Conservation (phyloP, 768 basidiomycete genomes). For the Amanita pseudoporphyria region DNA sequence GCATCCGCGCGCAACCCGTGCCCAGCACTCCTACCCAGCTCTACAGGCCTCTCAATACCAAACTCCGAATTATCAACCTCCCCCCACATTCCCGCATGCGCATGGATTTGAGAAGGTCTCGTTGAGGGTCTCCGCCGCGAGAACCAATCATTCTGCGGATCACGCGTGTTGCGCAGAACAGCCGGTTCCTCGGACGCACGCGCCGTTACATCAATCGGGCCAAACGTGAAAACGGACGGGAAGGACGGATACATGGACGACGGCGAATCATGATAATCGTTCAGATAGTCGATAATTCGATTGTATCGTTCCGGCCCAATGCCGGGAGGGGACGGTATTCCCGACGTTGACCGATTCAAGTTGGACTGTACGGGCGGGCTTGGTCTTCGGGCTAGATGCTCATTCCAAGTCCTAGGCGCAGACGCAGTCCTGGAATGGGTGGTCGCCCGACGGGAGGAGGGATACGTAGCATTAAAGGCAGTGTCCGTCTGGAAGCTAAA, state of each 20-base stretch:
- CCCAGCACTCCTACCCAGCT: not conserved
- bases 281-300: not conserved
- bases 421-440: not conserved
- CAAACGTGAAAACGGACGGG: not conserved
- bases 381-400: not conserved
- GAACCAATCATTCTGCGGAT: conserved; percentile 3
- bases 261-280: not conserved
- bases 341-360: not conserved
- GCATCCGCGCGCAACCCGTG: not conserved
- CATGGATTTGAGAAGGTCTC: not conserved
- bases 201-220: not conserved
- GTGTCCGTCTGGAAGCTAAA: not conserved
- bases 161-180: not conserved
- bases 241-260: not conserved
- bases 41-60: not conserved
- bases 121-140: not conserved
- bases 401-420: not conserved
- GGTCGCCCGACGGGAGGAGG: not conserved
- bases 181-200: not conserved
- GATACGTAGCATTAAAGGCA: not conserved
- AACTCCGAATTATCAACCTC: not conserved
- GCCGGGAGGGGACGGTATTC: not conserved
- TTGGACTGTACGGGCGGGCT: not conserved
- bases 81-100: not conserved
- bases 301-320: not conserved